Evolutionary conservation across 2,329 filamentous ascomycete species (phyloP).

Genomic region (Penicillium sp.): DNA sequence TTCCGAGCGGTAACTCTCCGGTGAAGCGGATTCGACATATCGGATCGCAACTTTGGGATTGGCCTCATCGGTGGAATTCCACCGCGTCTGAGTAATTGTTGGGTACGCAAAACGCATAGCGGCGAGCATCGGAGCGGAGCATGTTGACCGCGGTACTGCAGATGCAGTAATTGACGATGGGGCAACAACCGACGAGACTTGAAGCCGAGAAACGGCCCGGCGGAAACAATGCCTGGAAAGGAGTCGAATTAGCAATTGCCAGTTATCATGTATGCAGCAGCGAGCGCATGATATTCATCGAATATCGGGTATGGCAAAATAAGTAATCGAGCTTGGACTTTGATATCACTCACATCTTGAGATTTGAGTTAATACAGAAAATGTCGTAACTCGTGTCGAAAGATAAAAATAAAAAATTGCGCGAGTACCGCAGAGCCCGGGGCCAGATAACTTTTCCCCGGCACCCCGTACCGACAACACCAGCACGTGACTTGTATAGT

Average conservation of each 20-base stretch:
- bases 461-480: neutral
- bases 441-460: slow-evolving; percentile 1
- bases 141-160: slow-evolving; percentile 35
- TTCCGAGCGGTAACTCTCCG: neutral
- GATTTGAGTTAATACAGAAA: neutral
- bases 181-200: slow-evolving; percentile 43
- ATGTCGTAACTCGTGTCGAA: neutral
- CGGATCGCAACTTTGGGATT: neutral
- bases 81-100: slow-evolving; percentile 14
- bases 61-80: slow-evolving; percentile 12
- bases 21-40: neutral
- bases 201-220: slow-evolving; percentile 56
- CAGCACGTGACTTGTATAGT: neutral
- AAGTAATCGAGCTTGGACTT: neutral
- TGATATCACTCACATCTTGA: slow-evolving; percentile 1
- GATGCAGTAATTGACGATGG: slow-evolving; percentile 39
- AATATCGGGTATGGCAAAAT: neutral
- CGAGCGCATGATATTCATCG: neutral
- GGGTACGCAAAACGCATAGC: slow-evolving; percentile 35
- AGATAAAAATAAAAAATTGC: neutral
- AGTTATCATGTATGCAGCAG: neutral
- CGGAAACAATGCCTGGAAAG: slow-evolving; percentile 56
- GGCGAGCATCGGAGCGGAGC: slow-evolving; percentile 5
- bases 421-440: neutral
- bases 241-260: slow-evolving; percentile 1